Percentiles rank a stretch among this genome's conserved stretches.
Evolutionary conservation across 2,329 filamentous ascomycete genomes (phyloP).

Genomic region (Aphanocladium album): DNA sequence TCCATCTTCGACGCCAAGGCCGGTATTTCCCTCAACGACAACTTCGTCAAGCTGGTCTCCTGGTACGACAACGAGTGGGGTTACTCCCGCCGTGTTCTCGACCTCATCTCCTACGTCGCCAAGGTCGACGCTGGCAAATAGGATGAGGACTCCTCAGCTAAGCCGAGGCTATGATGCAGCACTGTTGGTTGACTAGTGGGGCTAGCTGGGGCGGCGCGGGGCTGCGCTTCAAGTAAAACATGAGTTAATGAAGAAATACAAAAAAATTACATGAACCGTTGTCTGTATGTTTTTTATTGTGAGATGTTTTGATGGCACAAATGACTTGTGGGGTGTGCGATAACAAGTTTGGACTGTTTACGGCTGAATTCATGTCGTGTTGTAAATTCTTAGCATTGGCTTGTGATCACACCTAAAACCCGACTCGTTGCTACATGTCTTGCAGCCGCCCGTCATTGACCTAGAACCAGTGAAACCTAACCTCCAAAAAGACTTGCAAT

Average conservation of each 20-base stretch:
- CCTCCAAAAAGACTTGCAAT: not conserved
- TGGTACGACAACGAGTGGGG: slow-evolving; percentile 99
- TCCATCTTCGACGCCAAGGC: slow-evolving; percentile 99
- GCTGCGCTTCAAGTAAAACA: slow-evolving; percentile 14
- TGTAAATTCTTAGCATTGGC: too few relatives aligned
- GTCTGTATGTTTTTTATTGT: not conserved
- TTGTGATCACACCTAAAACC: too few relatives aligned
- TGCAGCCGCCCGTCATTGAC: not conserved
- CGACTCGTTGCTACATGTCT: not conserved
- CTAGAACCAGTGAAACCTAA: not conserved
- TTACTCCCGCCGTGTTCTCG: slow-evolving; percentile 92
- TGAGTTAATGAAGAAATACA: slow-evolving; percentile 15
- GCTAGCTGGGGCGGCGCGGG: slow-evolving; percentile 12
- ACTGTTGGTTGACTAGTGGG: slow-evolving; percentile 11
- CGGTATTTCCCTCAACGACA: slow-evolving; percentile 95
- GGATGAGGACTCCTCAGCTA: slow-evolving; percentile 17
- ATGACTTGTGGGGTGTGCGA: not conserved
- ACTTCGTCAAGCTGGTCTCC: slow-evolving; percentile 97
- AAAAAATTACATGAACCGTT: slow-evolving; percentile 13
- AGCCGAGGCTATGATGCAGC: slow-evolving; percentile 19
- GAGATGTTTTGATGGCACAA: not conserved
- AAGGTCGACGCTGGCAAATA: slow-evolving; percentile 65
- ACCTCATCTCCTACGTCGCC: slow-evolving; percentile 73
- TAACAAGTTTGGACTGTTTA: too few relatives aligned
- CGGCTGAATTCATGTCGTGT: too few relatives aligned